Conservation (phyloP, 805 yeast genomes). For the Lachancea lanzarotensis region DNA sequence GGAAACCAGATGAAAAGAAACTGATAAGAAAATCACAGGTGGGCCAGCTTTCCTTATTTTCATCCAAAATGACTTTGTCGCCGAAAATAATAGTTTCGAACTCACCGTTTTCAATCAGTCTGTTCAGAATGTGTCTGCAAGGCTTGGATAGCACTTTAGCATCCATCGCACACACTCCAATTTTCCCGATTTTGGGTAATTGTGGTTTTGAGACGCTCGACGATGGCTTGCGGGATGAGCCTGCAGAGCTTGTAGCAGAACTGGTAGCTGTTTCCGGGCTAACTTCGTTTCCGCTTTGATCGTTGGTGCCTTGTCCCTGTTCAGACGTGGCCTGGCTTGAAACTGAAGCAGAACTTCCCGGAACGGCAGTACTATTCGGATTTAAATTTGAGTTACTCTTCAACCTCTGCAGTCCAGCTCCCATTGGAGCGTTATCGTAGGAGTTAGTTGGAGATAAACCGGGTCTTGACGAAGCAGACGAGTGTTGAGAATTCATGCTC, state of each 20-base stretch:
- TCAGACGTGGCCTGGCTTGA: constrained; percentile 4
- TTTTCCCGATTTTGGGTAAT: constrained; percentile 74
- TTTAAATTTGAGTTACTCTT: constrained; percentile 9
- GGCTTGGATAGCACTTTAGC: constrained; percentile 94
- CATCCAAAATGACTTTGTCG: constrained; percentile 93
- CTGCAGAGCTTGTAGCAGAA: constrained; percentile 20
- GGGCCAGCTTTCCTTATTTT: constrained; percentile 94
- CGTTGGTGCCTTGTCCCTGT: background rate
- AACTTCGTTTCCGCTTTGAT: background rate
- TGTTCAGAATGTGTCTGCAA: constrained; percentile 80
- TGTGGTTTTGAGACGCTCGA: constrained; percentile 31
- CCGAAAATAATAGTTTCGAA: constrained; percentile 96
- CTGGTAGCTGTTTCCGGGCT: constrained; percentile 4
- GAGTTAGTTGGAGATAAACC: constrained; percentile 10
- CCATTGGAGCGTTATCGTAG: constrained; percentile 1
- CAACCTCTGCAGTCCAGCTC: constrained; percentile 6
- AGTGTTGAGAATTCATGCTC: constrained; percentile 20
- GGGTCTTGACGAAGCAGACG: constrained; percentile 12
- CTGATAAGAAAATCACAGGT: constrained; percentile 92
- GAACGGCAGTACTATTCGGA: background rate
- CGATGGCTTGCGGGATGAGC: constrained; percentile 28
- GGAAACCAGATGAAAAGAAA: constrained; percentile 94
- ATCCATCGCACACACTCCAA: constrained; percentile 99
- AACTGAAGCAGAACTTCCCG: constrained; percentile 2
- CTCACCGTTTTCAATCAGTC: constrained; percentile 87